These are phyloP conservation scores for Porcisia deanei DNA, from an alignment of 208 protist species.

Conservation along the genomic window DNA sequence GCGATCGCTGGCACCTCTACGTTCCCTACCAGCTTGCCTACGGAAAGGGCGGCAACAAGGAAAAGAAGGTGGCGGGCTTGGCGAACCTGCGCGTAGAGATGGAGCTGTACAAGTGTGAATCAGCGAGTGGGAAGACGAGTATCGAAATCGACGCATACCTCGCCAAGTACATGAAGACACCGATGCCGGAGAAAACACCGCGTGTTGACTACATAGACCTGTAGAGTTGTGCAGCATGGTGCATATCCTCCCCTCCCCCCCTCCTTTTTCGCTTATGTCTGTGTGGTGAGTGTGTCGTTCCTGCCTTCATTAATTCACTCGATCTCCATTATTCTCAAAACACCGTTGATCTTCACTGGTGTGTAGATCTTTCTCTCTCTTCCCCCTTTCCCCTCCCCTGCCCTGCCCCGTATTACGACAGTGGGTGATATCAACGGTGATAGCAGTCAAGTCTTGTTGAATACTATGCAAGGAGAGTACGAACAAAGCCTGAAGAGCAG, in stretches of 20 bases:
- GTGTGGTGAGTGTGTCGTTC: no score
- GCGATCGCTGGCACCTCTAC: slow-evolving; percentile 77
- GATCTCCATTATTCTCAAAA: background rate
- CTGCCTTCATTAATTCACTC: background rate
- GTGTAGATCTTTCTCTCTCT: background rate
- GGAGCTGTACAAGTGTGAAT: slow-evolving; percentile 55
- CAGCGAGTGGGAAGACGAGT: slow-evolving; percentile 43
- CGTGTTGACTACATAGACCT: slow-evolving; percentile 38
- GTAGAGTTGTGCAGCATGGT: slow-evolving; percentile 10
- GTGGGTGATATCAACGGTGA: no score
- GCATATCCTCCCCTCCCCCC: background rate
- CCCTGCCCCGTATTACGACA: no score
- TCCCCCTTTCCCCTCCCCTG: background rate
- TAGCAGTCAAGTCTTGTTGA: no score
- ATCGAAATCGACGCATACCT: slow-evolving; percentile 65
- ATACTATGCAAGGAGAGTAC: no score
- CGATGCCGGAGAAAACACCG: slow-evolving; percentile 36
- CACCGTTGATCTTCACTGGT: background rate
- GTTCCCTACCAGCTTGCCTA: slow-evolving; percentile 77
- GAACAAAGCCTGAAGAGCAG: no score
- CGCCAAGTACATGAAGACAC: slow-evolving; percentile 40
- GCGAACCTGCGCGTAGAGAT: slow-evolving; percentile 67
- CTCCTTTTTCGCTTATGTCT: background rate
- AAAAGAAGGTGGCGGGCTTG: slow-evolving; percentile 39
- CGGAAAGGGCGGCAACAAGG: slow-evolving; percentile 44